phyloP scores from a whole-genome alignment of 2,329 filamentous ascomycete genomes.

The Fusarium drepaniforme region DNA sequence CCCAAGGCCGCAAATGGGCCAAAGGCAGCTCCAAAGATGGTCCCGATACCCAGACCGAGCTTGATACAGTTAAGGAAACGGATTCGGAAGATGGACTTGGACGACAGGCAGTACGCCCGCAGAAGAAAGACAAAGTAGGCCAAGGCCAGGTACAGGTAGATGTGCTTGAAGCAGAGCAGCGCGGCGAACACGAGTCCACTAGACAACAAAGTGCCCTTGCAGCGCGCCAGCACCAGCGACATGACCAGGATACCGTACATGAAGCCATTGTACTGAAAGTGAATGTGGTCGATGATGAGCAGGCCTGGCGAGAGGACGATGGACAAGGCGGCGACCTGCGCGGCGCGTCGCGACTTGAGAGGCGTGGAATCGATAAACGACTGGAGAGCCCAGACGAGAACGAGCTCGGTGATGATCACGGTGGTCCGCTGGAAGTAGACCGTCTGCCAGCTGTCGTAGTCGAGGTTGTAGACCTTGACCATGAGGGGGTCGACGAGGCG shows the following conservation, averaged over 20 bases:
- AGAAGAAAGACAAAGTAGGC: slow-evolving; percentile 96
- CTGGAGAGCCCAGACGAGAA: slow-evolving; percentile 86
- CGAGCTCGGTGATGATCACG: slow-evolving; percentile 86
- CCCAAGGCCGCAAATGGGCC: slow-evolving; percentile 87
- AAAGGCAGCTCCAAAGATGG: slow-evolving; percentile 84
- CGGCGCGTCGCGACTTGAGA: slow-evolving; percentile 74
- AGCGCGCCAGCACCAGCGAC: slow-evolving; percentile 85
- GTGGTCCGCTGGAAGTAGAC: slow-evolving; percentile 93
- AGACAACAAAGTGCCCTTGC: slow-evolving; percentile 77
- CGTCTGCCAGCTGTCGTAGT: slow-evolving; percentile 93
- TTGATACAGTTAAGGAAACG: slow-evolving; percentile 85
- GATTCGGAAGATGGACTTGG: slow-evolving; percentile 80
- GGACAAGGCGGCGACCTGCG: slow-evolving; percentile 89
- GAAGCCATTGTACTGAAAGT: slow-evolving; percentile 99
- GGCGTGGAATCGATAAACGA: slow-evolving; percentile 82
- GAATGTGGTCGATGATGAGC: slow-evolving; percentile 97
- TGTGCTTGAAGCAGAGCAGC: slow-evolving; percentile 95
- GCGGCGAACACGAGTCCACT: slow-evolving; percentile 88
- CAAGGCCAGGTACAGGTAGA: slow-evolving; percentile 95
- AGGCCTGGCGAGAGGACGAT: slow-evolving; percentile 92
- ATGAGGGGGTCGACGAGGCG: slow-evolving; percentile 83
- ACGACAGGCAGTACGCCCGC: slow-evolving; percentile 87
- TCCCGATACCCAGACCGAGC: slow-evolving; percentile 78
- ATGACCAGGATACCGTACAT: slow-evolving; percentile 92
- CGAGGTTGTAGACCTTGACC: slow-evolving; percentile 83